A percentile compares a stretch with the other conserved stretches of the same genome.
These are phyloP conservation scores for Vaccinium corymbosum DNA, from an alignment of 148 eudicot genomes.

Conservation along the genomic window DNA sequence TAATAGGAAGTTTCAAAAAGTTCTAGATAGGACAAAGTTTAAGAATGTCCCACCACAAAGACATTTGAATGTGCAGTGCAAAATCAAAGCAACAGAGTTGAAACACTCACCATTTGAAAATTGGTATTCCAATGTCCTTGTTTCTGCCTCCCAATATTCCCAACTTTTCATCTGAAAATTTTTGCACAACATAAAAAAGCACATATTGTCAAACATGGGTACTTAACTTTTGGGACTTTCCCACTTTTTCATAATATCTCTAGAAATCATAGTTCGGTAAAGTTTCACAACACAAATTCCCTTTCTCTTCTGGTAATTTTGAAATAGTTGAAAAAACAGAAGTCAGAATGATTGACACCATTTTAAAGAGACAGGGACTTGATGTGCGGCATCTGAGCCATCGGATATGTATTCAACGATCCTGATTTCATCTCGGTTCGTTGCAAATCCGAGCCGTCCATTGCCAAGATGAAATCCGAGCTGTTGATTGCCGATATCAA, in stretches of 20 bases:
- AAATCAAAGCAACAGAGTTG: neutral
- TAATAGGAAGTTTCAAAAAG: neutral
- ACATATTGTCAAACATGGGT: neutral
- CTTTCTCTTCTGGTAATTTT: constrained; percentile 4
- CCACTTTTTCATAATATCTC: neutral
- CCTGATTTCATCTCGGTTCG: too few relatives aligned
- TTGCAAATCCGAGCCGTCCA: too few relatives aligned
- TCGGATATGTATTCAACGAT: too few relatives aligned
- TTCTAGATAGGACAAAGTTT: neutral
- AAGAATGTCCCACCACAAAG: constrained; percentile 1
- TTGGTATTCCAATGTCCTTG: constrained; percentile 39
- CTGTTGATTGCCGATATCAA: too few relatives aligned
- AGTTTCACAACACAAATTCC: neutral
- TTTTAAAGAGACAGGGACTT: neutral
- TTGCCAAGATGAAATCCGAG: too few relatives aligned
- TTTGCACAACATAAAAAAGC: neutral
- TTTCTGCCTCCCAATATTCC: constrained; percentile 49
- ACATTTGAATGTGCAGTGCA: neutral
- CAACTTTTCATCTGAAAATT: constrained; percentile 40
- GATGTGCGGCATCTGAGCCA: too few relatives aligned
- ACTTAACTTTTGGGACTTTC: neutral
- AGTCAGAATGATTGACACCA: neutral
- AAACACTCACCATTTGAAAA: constrained; percentile 35
- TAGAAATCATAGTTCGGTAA: constrained; percentile 3
- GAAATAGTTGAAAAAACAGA: neutral